A percentile compares a stretch with the other conserved stretches of the same genome.
Evolutionary conservation across 305 asterid species (phyloP).

Genomic region (Plantago coronopus): DNA sequence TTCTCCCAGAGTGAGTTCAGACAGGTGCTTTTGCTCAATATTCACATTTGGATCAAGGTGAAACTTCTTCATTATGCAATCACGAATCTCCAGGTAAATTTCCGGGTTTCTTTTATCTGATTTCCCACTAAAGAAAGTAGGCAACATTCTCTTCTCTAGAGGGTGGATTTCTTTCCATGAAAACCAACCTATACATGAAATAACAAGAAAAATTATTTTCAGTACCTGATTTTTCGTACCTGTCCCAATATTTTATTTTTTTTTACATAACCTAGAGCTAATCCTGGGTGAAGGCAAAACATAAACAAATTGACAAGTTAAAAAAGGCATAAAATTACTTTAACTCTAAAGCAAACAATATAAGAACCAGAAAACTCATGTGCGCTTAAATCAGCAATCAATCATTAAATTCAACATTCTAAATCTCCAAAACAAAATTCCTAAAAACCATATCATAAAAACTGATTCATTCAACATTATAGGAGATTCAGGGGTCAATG

Average conservation of each 20-base stretch:
- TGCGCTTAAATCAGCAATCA: no score
- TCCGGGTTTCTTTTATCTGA: conserved; percentile 66
- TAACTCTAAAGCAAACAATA: conserved; percentile 16
- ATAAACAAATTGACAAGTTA: not conserved
- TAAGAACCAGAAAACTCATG: not conserved
- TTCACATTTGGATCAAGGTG: conserved; percentile 53
- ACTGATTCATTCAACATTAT: no score
- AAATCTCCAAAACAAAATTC: no score
- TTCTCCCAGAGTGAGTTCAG: conserved; percentile 74
- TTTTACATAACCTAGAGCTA: conserved; percentile 2
- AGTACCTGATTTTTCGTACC: not conserved
- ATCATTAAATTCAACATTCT: no score
- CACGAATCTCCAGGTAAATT: conserved; percentile 78
- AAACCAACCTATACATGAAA: conserved; percentile 75
- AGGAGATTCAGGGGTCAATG: no score
- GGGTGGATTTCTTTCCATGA: conserved; percentile 82
- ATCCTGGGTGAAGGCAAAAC: not conserved
- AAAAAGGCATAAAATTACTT: not conserved
- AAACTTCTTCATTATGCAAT: conserved; percentile 77
- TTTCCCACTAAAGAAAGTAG: conserved; percentile 83
- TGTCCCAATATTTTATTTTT: conserved; percentile 3
- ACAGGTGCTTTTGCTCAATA: conserved; percentile 63
- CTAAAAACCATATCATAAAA: no score
- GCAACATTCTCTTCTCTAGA: conserved; percentile 76
- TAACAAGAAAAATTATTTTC: conserved; percentile 9